A percentile compares a stretch with the other conserved stretches of the same genome.
Conservation (phyloP, 148 eudicot species). For the Camellia lanceoleosa region DNA sequence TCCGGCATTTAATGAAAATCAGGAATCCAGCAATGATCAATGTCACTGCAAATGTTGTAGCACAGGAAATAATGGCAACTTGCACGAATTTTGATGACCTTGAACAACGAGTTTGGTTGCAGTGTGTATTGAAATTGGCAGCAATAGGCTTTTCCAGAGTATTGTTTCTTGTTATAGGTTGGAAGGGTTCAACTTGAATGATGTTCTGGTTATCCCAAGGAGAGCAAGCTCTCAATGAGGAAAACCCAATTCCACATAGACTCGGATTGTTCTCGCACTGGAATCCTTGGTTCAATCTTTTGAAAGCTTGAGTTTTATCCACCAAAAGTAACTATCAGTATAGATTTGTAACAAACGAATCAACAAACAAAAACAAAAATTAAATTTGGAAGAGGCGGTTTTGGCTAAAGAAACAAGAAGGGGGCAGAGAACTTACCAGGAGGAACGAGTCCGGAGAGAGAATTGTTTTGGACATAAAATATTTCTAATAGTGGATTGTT, state of each 20-base stretch:
- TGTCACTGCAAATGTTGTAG: constrained; percentile 27
- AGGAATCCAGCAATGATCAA: constrained; percentile 43
- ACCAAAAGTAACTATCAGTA: background rate
- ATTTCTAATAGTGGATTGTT: constrained; percentile 38
- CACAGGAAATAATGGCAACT: constrained; percentile 42
- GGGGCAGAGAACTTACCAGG: constrained; percentile 40
- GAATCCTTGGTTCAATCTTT: constrained; percentile 52
- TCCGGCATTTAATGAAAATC: constrained; percentile 36
- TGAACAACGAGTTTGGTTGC: constrained; percentile 42
- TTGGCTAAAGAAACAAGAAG: background rate
- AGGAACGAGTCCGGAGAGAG: constrained; percentile 70
- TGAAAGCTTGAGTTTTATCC: constrained; percentile 47
- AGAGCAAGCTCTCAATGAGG: constrained; percentile 58
- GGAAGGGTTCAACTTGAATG: constrained; percentile 43
- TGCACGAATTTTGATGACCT: constrained; percentile 39
- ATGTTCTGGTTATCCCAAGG: constrained; percentile 45
- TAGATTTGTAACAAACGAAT: background rate
- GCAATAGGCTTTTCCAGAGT: constrained; percentile 20
- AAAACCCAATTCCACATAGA: constrained; percentile 62
- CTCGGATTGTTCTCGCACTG: constrained; percentile 54
- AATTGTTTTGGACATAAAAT: constrained; percentile 70
- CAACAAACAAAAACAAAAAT: background rate
- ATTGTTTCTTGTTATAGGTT: constrained; percentile 28
- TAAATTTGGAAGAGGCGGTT: background rate
- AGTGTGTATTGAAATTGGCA: constrained; percentile 25